Conservation (phyloP, 1,284 basidiomycete species). For the Tetrapyrgos nigripes region DNA sequence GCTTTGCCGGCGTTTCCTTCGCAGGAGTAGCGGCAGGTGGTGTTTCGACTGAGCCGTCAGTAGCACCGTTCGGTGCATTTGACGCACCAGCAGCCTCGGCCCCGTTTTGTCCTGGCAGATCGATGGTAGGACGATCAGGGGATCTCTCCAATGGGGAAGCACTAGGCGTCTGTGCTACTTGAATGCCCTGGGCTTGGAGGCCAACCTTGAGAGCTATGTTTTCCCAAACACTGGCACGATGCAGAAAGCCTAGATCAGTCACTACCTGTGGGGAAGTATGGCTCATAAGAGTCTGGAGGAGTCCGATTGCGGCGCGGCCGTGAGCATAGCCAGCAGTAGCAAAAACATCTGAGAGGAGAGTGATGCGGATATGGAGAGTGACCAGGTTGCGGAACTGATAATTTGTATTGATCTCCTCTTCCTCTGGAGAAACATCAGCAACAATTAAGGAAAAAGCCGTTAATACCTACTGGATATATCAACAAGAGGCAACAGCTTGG, state of each 20-base stretch:
- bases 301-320: constrained; percentile 74
- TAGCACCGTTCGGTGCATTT: constrained; percentile 20
- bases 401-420: constrained; percentile 63
- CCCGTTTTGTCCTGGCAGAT: constrained; percentile 44
- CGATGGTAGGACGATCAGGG: constrained; percentile 45
- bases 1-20: constrained; percentile 39
- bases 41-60: constrained; percentile 19
- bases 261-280: constrained; percentile 71
- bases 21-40: constrained; percentile 23
- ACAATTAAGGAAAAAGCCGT: constrained; percentile 2
- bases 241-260: constrained; percentile 79
- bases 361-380: constrained; percentile 79
- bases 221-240: constrained; percentile 89
- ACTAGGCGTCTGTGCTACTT: constrained; percentile 42
- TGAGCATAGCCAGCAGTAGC: constrained; percentile 88
- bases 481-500: constrained; percentile 67
- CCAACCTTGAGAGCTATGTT: constrained; percentile 79
- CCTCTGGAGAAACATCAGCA: constrained; percentile 37
- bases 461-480: constrained; percentile 53
- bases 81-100: constrained; percentile 27
- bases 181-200: constrained; percentile 59
- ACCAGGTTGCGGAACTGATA: constrained; percentile 79
- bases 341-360: constrained; percentile 90
- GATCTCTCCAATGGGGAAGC: constrained; percentile 53
- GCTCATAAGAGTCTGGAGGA: constrained; percentile 80